Conservation (phyloP, 2,329 filamentous ascomycete species). For the Pseudopithomyces chartarum region DNA sequence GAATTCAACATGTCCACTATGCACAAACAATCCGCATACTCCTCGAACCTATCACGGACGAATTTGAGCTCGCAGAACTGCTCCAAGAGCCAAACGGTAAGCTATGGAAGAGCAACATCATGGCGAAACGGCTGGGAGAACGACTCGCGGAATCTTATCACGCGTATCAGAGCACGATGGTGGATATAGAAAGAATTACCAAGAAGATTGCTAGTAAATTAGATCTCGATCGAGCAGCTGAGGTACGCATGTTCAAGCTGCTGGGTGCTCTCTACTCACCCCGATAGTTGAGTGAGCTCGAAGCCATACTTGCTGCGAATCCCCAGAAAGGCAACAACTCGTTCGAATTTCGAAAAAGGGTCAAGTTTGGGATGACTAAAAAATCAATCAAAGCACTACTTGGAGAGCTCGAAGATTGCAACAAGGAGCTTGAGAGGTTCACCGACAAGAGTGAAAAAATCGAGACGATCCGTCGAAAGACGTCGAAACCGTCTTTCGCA, state of each 20-base stretch:
- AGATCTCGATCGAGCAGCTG: slow-evolving; percentile 40
- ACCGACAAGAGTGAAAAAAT: slow-evolving; percentile 45
- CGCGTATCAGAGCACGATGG: slow-evolving; percentile 42
- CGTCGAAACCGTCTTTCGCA: slow-evolving; percentile 41
- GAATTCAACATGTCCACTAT: slow-evolving; percentile 45
- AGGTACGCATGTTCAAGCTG: slow-evolving; percentile 24
- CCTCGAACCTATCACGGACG: slow-evolving; percentile 42
- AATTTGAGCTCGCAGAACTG: slow-evolving; percentile 42
- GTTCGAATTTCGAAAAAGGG: slow-evolving; percentile 42
- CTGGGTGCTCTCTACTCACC: slow-evolving; percentile 12
- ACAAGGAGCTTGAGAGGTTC: slow-evolving; percentile 45
- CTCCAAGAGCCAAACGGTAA: slow-evolving; percentile 35
- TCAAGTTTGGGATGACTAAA: slow-evolving; percentile 44
- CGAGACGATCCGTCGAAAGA: slow-evolving; percentile 37
- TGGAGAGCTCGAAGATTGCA: slow-evolving; percentile 45
- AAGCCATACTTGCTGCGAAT: slow-evolving; percentile 40
- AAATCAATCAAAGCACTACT: slow-evolving; percentile 42
- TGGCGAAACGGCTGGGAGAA: slow-evolving; percentile 34
- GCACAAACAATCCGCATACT: slow-evolving; percentile 42
- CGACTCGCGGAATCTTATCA: slow-evolving; percentile 41
- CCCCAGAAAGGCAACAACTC: slow-evolving; percentile 36
- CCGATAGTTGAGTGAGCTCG: slow-evolving; percentile 40
- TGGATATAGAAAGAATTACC: slow-evolving; percentile 42
- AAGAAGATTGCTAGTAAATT: slow-evolving; percentile 43
- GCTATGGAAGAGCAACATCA: slow-evolving; percentile 39